phyloP scores from a whole-genome alignment of 805 yeast genomes.

The Wickerhamomyces bisporus region DNA sequence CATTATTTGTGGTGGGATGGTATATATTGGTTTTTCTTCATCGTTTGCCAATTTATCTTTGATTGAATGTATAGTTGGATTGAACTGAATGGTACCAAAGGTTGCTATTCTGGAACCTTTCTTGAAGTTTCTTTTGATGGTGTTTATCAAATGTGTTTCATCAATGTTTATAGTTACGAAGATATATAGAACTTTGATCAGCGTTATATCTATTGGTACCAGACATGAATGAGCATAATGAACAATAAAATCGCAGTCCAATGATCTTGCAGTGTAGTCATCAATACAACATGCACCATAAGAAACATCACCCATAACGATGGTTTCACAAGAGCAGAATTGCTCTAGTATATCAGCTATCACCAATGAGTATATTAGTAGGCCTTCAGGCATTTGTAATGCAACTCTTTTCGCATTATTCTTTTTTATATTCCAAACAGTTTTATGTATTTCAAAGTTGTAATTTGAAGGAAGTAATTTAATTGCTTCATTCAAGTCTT shows the following conservation, averaged over 20 bases:
- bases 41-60: slow-evolving; percentile 53
- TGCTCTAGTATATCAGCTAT: slow-evolving; percentile 91
- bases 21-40: slow-evolving; percentile 42
- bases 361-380: slow-evolving; percentile 79
- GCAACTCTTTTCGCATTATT: slow-evolving; percentile 78
- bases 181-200: slow-evolving; percentile 87
- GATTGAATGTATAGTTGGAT: slow-evolving; percentile 84
- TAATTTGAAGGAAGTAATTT: slow-evolving; percentile 82
- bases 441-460: slow-evolving; percentile 93
- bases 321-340: slow-evolving; percentile 79
- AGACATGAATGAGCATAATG: slow-evolving; percentile 97
- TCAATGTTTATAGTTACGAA: slow-evolving; percentile 93
- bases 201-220: slow-evolving; percentile 90
- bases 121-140: slow-evolving; percentile 65
- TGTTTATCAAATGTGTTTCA: slow-evolving; percentile 71
- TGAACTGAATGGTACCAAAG: slow-evolving; percentile 95
- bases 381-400: slow-evolving; percentile 96
- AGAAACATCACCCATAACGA: slow-evolving; percentile 98
- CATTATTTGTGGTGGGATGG: slow-evolving; percentile 83
- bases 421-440: slow-evolving; percentile 87
- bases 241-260: slow-evolving; percentile 90
- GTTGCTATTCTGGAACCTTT: slow-evolving; percentile 67
- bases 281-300: slow-evolving; percentile 99
- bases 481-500: slow-evolving; percentile 80
- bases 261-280: slow-evolving; percentile 87